Base-by-base conservation (phyloP, 1,284 basidiomycete genomes). In the Gymnopus androsaceus region DNA sequence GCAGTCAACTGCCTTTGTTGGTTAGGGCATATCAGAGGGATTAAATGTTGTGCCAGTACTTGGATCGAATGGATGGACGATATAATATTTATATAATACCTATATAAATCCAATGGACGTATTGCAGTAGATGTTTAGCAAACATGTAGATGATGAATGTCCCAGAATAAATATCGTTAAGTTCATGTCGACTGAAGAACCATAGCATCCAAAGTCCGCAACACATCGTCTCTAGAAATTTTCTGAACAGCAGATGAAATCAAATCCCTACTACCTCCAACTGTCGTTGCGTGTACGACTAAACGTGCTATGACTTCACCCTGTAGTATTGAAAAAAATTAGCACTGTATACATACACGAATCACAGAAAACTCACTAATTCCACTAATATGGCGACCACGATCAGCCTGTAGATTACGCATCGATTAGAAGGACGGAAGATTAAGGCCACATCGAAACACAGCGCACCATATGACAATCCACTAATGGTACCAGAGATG, bases 341-440 rank as follows among this genome's bases (percentile, higher is more conserved):
- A 48, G 31, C 12, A 27, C 12, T 15, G 19, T 36, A 17, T 3
- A 19, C n/a, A n/a, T n/a, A 7, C 33, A 21, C 36, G 3, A 28
- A 9, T 7, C 31, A 14, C 17, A 33, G 3, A 19, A 4, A 1
- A 51, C 80, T 36, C 64, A 87, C 90, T 65, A 84, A 65, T 71
- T 93, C 92, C 4, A 94, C 94, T 17, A 95, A 70, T 69, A 90
- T 90, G 4, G 93, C 94, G 1, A 89, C 86, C 19, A 95, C 87
- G 66, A 97, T 97, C 37, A 98, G 77, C 85, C 88, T 90, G 54
- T 31, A 17, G 34, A 33, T 14, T 15, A 52, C 40, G 8, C 42
- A 41, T 49, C 19, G 49, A 31, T 55, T 14, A 52, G 54, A 45
- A 51, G 48, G 21, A 17, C n/a, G 28, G 34, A 30, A 15, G 21